phyloP scores from a whole-genome alignment of 2,329 filamentous ascomycete species.

The Epichloe coenophiala region DNA sequence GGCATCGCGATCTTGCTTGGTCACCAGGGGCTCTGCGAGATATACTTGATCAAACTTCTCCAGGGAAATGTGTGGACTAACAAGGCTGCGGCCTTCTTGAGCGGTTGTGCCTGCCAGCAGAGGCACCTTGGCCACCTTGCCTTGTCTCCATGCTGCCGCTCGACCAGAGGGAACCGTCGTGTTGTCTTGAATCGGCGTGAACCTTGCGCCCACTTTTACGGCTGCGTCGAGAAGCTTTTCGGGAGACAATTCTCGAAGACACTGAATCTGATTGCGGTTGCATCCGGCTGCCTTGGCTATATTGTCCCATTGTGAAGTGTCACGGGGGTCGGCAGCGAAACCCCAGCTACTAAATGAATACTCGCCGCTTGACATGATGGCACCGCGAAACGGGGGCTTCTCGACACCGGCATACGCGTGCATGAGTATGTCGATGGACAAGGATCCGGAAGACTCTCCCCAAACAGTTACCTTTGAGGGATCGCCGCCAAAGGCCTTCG shows the following conservation, averaged over 20 bases:
- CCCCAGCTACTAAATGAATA: slow-evolving; percentile 13
- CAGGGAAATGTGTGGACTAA: slow-evolving; percentile 12
- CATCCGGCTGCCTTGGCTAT: slow-evolving; percentile 10
- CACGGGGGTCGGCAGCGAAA: background rate
- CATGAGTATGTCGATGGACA: slow-evolving; percentile 19
- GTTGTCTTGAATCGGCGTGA: slow-evolving; percentile 11
- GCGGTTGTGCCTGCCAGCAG: slow-evolving; percentile 13
- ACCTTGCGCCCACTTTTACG: background rate
- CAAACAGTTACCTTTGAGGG: slow-evolving; percentile 14
- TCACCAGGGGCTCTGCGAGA: slow-evolving; percentile 7
- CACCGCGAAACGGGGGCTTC: slow-evolving; percentile 12
- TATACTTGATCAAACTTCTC: slow-evolving; percentile 9
- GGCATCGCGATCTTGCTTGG: background rate
- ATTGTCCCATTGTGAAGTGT: slow-evolving; percentile 7
- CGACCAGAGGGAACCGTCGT: slow-evolving; percentile 7
- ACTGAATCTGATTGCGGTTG: slow-evolving; percentile 6
- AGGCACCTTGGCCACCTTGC: slow-evolving; percentile 9
- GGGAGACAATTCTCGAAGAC: slow-evolving; percentile 10
- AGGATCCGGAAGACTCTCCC: slow-evolving; percentile 16
- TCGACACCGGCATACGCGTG: slow-evolving; percentile 9
- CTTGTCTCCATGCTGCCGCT: slow-evolving; percentile 11
- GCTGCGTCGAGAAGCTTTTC: slow-evolving; percentile 9
- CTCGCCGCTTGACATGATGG: slow-evolving; percentile 17
- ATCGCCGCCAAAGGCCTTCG: slow-evolving; percentile 14
- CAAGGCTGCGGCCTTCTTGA: slow-evolving; percentile 12